These are phyloP conservation scores for Paratinospora sagittata DNA, from an alignment of 164 flowering plant species.

Conservation along the genomic window DNA sequence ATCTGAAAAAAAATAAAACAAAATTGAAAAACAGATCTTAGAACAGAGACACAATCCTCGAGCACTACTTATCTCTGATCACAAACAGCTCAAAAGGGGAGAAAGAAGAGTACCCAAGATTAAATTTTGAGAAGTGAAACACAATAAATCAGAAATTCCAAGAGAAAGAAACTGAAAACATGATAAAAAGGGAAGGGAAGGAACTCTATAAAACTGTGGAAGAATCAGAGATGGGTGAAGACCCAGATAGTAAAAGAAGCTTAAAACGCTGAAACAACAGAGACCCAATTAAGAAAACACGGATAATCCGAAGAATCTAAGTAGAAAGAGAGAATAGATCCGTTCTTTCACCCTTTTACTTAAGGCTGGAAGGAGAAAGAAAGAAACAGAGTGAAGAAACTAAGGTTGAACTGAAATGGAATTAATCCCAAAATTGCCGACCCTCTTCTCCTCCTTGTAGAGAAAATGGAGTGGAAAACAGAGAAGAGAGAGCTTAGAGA, in stretches of 20 bases:
- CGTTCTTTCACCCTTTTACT: conserved; percentile 17
- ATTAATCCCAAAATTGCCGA: conserved; percentile 16
- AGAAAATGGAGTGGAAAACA: background rate
- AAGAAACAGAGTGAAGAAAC: conserved; percentile 13
- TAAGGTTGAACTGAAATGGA: conserved; percentile 12
- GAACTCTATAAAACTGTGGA: background rate
- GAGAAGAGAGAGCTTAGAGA: too few relatives aligned
- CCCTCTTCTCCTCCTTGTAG: background rate
- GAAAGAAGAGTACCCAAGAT: conserved; percentile 19
- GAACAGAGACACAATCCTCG: conserved; percentile 20
- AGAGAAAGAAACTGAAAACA: background rate
- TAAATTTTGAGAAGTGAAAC: background rate
- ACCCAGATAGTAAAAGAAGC: conserved; percentile 2
- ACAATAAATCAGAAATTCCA: background rate
- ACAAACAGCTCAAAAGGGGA: conserved; percentile 10
- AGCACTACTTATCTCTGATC: conserved; percentile 16
- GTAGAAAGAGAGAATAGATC: conserved; percentile 19
- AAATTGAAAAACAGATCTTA: conserved; percentile 19
- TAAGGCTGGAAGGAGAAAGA: conserved; percentile 28
- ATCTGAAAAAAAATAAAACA: conserved; percentile 17
- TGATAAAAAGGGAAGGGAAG: background rate
- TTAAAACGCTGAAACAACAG: conserved; percentile 16
- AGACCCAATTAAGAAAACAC: conserved; percentile 24
- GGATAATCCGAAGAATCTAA: conserved; percentile 19
- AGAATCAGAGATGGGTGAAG: conserved; percentile 2